These are phyloP conservation scores for Raddia distichophylla DNA, from an alignment of 176 grass and related monocot genomes.

Conservation along the genomic window DNA sequence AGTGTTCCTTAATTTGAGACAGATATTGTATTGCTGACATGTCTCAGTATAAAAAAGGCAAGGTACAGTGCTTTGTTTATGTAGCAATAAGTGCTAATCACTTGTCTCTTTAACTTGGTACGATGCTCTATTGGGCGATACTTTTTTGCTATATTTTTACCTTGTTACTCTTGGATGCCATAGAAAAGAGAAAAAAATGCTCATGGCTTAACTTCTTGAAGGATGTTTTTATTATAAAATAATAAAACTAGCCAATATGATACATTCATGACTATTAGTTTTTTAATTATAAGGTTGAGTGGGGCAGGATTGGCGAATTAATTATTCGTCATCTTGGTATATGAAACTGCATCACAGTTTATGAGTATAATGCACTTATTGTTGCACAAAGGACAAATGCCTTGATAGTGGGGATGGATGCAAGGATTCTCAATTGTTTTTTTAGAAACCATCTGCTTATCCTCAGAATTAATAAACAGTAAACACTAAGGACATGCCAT, in stretches of 20 bases:
- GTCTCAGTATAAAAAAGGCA: constrained; percentile 82
- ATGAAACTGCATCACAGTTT: neutral
- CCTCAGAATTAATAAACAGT: neutral
- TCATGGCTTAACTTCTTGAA: neutral
- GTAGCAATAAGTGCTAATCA: constrained; percentile 15
- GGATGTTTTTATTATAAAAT: neutral
- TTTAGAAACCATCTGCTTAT: constrained; percentile 1
- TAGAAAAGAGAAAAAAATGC: constrained; percentile 8
- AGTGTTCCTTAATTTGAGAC: constrained; percentile 54
- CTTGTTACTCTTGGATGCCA: constrained; percentile 1
- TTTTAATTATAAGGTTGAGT: neutral
- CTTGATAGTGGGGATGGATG: neutral
- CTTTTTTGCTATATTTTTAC: constrained; percentile 22
- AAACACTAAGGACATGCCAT: neutral
- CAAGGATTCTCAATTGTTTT: neutral
- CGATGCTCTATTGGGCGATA: neutral
- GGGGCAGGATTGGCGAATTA: neutral
- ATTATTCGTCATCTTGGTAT: constrained; percentile 5
- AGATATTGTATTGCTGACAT: constrained; percentile 99
- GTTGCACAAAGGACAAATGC: neutral
- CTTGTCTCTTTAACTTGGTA: constrained; percentile 12
- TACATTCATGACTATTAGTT: constrained; percentile 12
- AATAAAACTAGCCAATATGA: constrained; percentile 7
- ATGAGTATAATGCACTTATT: constrained; percentile 1
- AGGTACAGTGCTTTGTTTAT: constrained; percentile 50